phyloP scores from a whole-genome alignment of 83 land plant species.

The Isoetes engelmannii region DNA sequence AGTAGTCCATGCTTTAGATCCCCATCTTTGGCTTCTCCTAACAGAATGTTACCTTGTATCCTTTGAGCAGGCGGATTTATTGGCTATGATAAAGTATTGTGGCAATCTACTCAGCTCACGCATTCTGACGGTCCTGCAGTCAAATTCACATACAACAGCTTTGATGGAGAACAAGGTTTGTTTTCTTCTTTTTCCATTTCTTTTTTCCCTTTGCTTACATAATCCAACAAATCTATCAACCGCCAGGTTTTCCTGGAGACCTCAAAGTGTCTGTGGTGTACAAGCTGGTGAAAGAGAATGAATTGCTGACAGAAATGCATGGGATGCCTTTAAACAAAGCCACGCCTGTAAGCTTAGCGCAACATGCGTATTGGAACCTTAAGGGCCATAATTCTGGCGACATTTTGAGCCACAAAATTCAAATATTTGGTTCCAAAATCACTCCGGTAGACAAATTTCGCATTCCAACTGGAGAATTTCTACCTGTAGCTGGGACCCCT shows the following conservation, averaged over 20 bases:
- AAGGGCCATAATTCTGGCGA: slow-evolving; percentile 66
- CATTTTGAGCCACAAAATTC: slow-evolving; percentile 50
- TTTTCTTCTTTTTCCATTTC: slow-evolving; percentile 1
- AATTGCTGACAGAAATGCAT: slow-evolving; percentile 49
- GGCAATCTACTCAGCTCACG: slow-evolving; percentile 38
- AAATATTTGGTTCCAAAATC: slow-evolving; percentile 45
- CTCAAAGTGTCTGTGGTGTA: slow-evolving; percentile 58
- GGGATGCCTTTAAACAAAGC: slow-evolving; percentile 58
- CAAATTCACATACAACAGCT: slow-evolving; percentile 58
- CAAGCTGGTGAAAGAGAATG: slow-evolving; percentile 31
- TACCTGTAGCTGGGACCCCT: slow-evolving; percentile 56
- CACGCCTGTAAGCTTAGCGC: slow-evolving; percentile 80
- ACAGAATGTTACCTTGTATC: neutral
- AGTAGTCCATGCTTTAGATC: slow-evolving; percentile 7
- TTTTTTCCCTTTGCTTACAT: neutral
- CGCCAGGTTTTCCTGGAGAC: slow-evolving; percentile 86
- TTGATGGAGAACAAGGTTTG: slow-evolving; percentile 89
- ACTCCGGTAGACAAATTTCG: slow-evolving; percentile 58
- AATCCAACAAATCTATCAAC: neutral
- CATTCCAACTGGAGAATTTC: slow-evolving; percentile 77
- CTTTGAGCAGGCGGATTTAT: neutral
- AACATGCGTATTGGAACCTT: slow-evolving; percentile 92
- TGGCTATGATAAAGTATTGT: slow-evolving; percentile 66
- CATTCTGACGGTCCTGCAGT: slow-evolving; percentile 43
- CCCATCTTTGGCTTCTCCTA: neutral